Base-by-base conservation (phyloP, 768 basidiomycete species). In the Hygrocybe punicea region DNA sequence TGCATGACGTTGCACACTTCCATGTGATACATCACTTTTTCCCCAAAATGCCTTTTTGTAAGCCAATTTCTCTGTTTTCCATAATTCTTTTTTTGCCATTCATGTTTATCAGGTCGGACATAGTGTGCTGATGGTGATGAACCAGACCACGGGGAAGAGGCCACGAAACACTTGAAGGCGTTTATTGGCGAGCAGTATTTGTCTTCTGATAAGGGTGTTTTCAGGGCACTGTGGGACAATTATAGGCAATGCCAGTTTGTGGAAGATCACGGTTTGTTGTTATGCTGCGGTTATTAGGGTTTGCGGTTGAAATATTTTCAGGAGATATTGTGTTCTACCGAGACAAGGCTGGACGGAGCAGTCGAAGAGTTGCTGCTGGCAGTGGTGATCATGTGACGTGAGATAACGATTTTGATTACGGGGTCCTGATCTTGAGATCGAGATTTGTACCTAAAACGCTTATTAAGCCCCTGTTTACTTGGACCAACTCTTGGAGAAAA, bases 11-110 rank as follows among this genome's bases (percentile, higher is more conserved):
- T 19, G 51, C 49, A n/a, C 46, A 56, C 21, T 40, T 49, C 53
- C 47, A 36, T 40, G 17, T 59, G 17, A 23, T 51, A 21, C 45
- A 57, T 29, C 39, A 74, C 62, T 74, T 78, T 62, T 78, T 78
- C 71, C 72, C 75, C 17, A 68, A 71, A 37, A 71, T 73, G 63
- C 77, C 77, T 37, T 78, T 77, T 67, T 78, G 75, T 76, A 59
- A 56, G 72, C 58, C 19, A 44, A n/a, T 6, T 51, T 23, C 19
- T 10, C 16, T n/a, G n/a, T n/a, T n/a, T n/a, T n/a, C n/a, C n/a
- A n/a, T n/a, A n/a, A n/a, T n/a, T n/a, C n/a, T n/a, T n/a, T n/a
- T n/a, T n/a, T n/a, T n/a, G n/a, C n/a, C n/a, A n/a, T n/a, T n/a
- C n/a, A n/a, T n/a, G n/a, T n/a, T n/a, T n/a, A n/a, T n/a, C n/a